Evolutionary conservation across 2,329 filamentous ascomycete genomes (phyloP), one percentile per base, ranked within the genome.

Genomic region (Pseudogymnoascus sp.): DNA sequence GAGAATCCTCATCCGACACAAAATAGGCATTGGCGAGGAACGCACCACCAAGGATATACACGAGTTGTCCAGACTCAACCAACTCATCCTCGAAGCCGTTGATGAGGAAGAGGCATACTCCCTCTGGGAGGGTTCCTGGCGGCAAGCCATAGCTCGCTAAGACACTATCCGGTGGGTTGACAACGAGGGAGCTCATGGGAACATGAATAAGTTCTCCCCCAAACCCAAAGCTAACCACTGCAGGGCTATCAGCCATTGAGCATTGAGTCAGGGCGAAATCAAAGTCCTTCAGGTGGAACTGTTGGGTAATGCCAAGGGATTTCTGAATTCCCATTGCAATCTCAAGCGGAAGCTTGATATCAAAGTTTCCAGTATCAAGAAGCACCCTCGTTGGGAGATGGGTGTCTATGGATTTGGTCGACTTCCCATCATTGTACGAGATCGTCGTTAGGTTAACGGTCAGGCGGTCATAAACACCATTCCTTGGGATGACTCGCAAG

Each of bases 341-440:
- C 60, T 72, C 67, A 62, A 86, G 72, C 20, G 87, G 88, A 2
- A 90, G 81, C 68, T 88, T 88, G 1, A 82, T 84, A 11, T 89
- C 77, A 11, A 82, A 84, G 16, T 84, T 86, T 59, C 88, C 88
- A 1, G 87, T 86, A 74, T 91, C 89, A 30, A 91, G 81, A 1
- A 90, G 78, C 1, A 88, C 87, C 25, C 39, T 43, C 12, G 20
- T 43, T 14, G 81, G 82, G 1, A 87, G 74, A 4, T 83, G 79
- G 67, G 80, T 74, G 65, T 79, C 69, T 11, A 73, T 67, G 12
- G 74, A 76, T 47, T 85, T 71, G 1, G 73, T 70, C 1, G 68
- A 69, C 47, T 70, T 70, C 11, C 76, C 79, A 43, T 43, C 39
- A 25, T n/a, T 43, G 37, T 82, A 72, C 30, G 71, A 67, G n/a